Percentiles rank a stretch among this genome's conserved stretches.
Evolutionary conservation across 2,329 filamentous ascomycete genomes (phyloP).

Genomic region (Fusarium hainanense): DNA sequence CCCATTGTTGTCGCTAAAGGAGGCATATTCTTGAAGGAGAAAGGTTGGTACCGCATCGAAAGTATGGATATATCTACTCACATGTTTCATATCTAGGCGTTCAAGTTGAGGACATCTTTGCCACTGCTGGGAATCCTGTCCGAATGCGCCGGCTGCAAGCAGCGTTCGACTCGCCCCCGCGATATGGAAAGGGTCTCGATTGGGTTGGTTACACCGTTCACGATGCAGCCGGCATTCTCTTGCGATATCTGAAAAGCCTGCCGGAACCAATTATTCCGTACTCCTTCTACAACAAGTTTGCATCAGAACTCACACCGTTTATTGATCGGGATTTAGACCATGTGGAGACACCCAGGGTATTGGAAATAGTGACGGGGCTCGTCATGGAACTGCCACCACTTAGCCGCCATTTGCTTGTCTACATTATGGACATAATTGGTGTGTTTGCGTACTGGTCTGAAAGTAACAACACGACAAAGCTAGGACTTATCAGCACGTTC

Average conservation of each 20-base stretch:
- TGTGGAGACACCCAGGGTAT: background rate
- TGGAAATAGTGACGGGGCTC: background rate
- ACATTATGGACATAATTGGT: background rate
- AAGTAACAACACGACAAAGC: background rate
- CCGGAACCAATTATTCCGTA: slow-evolving; percentile 3
- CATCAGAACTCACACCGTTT: background rate
- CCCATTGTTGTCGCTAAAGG: background rate
- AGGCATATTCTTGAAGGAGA: background rate
- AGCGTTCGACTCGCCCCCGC: background rate
- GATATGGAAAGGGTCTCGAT: background rate
- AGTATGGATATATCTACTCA: background rate
- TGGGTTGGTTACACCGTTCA: background rate
- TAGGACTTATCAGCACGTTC: background rate
- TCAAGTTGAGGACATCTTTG: background rate
- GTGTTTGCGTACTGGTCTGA: background rate
- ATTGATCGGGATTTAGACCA: background rate
- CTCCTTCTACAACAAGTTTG: background rate
- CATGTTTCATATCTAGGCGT: background rate
- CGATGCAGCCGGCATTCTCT: slow-evolving; percentile 1
- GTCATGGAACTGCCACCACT: background rate
- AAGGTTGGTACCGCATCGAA: background rate
- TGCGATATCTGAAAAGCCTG: slow-evolving; percentile 11
- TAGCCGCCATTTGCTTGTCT: background rate
- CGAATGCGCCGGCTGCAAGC: background rate
- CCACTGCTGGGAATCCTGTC: background rate